Percentiles rank a stretch among this genome's conserved stretches.
phyloP scores from a whole-genome alignment of 2,329 filamentous ascomycete genomes.

The Drechslera avenae region DNA sequence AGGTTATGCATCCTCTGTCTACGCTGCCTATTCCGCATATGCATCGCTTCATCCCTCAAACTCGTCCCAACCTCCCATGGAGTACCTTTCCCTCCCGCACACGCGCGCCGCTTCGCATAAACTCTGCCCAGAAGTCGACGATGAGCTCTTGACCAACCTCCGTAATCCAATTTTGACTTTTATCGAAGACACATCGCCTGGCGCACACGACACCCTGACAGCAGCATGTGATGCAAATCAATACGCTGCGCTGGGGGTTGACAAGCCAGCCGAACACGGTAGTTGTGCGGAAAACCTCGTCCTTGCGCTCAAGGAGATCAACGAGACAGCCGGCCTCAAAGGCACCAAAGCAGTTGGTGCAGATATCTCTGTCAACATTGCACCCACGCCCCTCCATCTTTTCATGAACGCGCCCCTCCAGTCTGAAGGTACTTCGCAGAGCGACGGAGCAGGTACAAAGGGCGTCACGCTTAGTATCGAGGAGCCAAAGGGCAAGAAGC shows the following conservation, averaged over 20 bases:
- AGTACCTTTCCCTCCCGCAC: slow-evolving; percentile 55
- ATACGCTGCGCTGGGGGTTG: slow-evolving; percentile 51
- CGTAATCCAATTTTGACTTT: slow-evolving; percentile 54
- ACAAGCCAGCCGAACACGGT: slow-evolving; percentile 54
- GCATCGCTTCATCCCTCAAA: slow-evolving; percentile 42
- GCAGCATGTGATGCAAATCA: slow-evolving; percentile 54
- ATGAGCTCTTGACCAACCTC: slow-evolving; percentile 53
- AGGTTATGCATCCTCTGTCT: slow-evolving; percentile 54
- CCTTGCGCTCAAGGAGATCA: slow-evolving; percentile 55
- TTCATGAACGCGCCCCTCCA: slow-evolving; percentile 47
- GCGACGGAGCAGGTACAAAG: slow-evolving; percentile 34
- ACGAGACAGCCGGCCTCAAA: slow-evolving; percentile 54
- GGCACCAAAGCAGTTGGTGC: slow-evolving; percentile 54
- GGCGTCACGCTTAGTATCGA: slow-evolving; percentile 36
- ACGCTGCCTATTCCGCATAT: slow-evolving; percentile 57
- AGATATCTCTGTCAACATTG: slow-evolving; percentile 55
- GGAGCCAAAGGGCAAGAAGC: slow-evolving; percentile 44
- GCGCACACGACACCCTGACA: slow-evolving; percentile 55
- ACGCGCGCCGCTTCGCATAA: slow-evolving; percentile 51
- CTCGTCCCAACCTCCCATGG: slow-evolving; percentile 49
- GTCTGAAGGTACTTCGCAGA: slow-evolving; percentile 14
- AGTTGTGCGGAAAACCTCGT: slow-evolving; percentile 57
- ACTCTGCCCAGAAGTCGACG: slow-evolving; percentile 49
- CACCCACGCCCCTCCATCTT: slow-evolving; percentile 54
- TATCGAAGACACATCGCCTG: slow-evolving; percentile 52